Conservation (phyloP, 2,329 filamentous ascomycete species). For the Cladosporium oxysporum region DNA sequence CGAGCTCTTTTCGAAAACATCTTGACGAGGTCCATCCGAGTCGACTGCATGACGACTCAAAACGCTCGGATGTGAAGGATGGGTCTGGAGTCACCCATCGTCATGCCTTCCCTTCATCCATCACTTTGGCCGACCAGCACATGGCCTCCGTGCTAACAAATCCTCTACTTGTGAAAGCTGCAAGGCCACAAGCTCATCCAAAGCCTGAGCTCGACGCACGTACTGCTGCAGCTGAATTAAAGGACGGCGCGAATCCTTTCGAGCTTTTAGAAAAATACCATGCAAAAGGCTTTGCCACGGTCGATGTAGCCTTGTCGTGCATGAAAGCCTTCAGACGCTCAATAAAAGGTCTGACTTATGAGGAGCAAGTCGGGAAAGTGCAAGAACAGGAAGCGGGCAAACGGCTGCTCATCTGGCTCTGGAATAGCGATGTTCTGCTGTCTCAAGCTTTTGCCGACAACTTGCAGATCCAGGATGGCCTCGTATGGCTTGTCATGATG, state of each 20-base stretch:
- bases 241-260: constrained; percentile 36
- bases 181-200: not conserved
- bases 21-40: constrained; percentile 60
- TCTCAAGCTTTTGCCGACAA: constrained; percentile 28
- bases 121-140: constrained; percentile 46
- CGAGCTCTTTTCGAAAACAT: constrained; percentile 63
- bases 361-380: constrained; percentile 20
- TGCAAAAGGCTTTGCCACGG: constrained; percentile 40
- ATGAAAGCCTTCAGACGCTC: constrained; percentile 36
- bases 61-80: constrained; percentile 13
- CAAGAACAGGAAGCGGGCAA: constrained; percentile 30
- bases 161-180: constrained; percentile 44
- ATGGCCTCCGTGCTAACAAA: constrained; percentile 54
- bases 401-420: constrained; percentile 35
- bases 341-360: constrained; percentile 24
- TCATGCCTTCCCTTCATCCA: constrained; percentile 37
- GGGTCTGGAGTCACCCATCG: constrained; percentile 26
- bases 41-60: constrained; percentile 28
- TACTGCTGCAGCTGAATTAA: constrained; percentile 33
- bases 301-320: constrained; percentile 43
- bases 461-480: constrained; percentile 24
- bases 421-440: constrained; percentile 26
- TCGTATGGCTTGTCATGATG: constrained; percentile 30
- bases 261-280: constrained; percentile 45
- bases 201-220: constrained; percentile 20